phyloP scores from a whole-genome alignment of 2,329 filamentous ascomycete genomes.

The Aspergillus sp. region DNA sequence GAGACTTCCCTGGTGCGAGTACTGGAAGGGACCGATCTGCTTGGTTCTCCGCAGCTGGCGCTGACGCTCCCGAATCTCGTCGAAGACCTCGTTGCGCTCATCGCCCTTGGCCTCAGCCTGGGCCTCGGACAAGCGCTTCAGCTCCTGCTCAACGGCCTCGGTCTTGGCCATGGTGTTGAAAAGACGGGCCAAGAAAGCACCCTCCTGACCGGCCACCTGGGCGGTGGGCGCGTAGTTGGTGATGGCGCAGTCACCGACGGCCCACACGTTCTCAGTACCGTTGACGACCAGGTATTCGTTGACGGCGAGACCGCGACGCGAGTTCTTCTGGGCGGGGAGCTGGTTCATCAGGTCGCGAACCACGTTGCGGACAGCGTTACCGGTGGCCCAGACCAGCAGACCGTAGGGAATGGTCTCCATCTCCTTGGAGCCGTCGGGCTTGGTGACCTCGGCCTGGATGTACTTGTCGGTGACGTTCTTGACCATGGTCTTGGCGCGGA shows the following conservation, averaged over 20 bases:
- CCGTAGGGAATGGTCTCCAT: conserved; percentile 85
- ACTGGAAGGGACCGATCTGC: conserved; percentile 96
- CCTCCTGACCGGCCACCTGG: conserved; percentile 94
- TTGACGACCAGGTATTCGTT: conserved; percentile 99
- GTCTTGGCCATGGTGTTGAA: conserved; percentile 99
- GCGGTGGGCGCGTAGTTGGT: conserved; percentile 97
- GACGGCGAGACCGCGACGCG: conserved; percentile 88
- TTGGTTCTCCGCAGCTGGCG: conserved; percentile 85
- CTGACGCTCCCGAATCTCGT: conserved; percentile 83
- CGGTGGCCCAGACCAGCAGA: conserved; percentile 96
- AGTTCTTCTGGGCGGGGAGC: conserved; percentile 93
- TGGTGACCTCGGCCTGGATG: conserved; percentile 83
- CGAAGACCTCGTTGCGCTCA: conserved; percentile 59
- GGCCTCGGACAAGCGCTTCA: conserved; percentile 66
- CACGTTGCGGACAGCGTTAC: conserved; percentile 86
- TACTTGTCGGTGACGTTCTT: conserved; percentile 92
- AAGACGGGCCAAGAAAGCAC: conserved; percentile 86
- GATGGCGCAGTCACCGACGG: conserved; percentile 93
- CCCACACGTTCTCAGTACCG: conserved; percentile 96
- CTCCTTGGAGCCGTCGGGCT: conserved; percentile 81
- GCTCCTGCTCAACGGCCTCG: conserved; percentile 73
- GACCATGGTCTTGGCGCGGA: conserved; percentile 98
- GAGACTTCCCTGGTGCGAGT: conserved; percentile 94
- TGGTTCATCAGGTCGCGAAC: conserved; percentile 88
- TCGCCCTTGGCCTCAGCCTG: conserved; percentile 67